Evolutionary conservation across 345 rosid genomes (phyloP).

Genomic region (Hirschfeldia incana): DNA sequence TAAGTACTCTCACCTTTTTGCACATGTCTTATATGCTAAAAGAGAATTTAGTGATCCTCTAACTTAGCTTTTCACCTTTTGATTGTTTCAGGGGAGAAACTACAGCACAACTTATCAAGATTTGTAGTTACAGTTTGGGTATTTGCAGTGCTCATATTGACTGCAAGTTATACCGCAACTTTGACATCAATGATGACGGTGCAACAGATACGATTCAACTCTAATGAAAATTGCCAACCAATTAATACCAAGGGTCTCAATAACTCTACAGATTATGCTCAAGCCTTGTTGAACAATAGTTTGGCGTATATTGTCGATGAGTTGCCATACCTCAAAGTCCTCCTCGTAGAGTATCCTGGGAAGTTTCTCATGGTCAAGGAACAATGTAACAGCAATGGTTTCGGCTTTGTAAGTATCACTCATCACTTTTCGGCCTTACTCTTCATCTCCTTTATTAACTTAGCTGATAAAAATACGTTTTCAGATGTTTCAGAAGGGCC

Average conservation of each 20-base stretch:
- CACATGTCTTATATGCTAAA: not conserved
- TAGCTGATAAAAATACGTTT: not conserved
- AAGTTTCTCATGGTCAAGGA: constrained; percentile 39
- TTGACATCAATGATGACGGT: constrained; percentile 52
- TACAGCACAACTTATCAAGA: constrained; percentile 43
- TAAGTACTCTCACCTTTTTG: constrained; percentile 12
- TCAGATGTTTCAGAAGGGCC: constrained; percentile 32
- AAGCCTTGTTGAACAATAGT: constrained; percentile 35
- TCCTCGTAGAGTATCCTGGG: constrained; percentile 42
- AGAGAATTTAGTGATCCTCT: not conserved
- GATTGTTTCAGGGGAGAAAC: constrained; percentile 46
- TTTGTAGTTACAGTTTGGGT: constrained; percentile 57
- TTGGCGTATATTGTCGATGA: constrained; percentile 43
- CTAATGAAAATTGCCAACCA: not conserved
- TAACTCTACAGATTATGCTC: constrained; percentile 27
- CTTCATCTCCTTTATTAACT: not conserved
- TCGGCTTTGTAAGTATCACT: constrained; percentile 41
- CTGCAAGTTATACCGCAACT: constrained; percentile 56
- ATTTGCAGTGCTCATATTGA: constrained; percentile 53
- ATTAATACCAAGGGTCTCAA: constrained; percentile 11
- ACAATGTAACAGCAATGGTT: constrained; percentile 35
- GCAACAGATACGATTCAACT: constrained; percentile 33
- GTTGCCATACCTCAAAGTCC: constrained; percentile 44
- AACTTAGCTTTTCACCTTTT: not conserved
- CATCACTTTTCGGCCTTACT: not conserved